Base-by-base conservation (phyloP, 352 stramenopile genomes). In the Globisporangium polare region DNA sequence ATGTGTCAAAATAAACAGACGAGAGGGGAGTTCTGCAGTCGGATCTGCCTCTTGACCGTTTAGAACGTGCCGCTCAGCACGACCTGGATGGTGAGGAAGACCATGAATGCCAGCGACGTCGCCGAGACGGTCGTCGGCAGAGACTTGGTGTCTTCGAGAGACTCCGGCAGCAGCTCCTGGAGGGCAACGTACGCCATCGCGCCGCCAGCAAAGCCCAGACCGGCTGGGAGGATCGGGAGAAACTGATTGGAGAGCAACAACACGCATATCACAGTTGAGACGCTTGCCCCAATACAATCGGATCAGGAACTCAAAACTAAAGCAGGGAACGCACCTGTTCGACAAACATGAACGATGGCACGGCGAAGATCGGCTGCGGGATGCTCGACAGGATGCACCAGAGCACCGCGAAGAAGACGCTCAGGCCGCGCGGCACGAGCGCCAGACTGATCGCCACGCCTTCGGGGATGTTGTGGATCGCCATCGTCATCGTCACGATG, bases 381-480 rank as follows among this genome's bases (percentile, higher is more conserved):
- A 95, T 82, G 39, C 85, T 94, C 17, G 92, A 97, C 53, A 98
- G 75, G 52, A 98, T 95, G 60, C 85, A 96, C 90, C 90, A 97
- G 35, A 97, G 66, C 20, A 77, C 72, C 37, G 89, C 84, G 31
- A 90, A 89, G 59, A 96, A 86, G 18, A 94, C 69, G 53, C 82
- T 96, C 31, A 98, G 78, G 31, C 95, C 96, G 50, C 95, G 77
- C 12, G 96, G 95, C 57, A 98, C 82, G 52, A 99, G 83, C 26
- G 97, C 96, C 33, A 99, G 84, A 54, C 94, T 97, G 72, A 92
- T 94, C 10, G 97, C 97, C 13, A 99, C 80, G 51, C 97, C 97
- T 72, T 99, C 97, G 3, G 97, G 97, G 56, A 99, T 95, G 80
- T 99, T 99, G 83, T 99, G 97, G 33, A 99, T 96, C 0, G 97